Evolutionary conservation across 164 flowering plant genomes (phyloP).

Genomic region (Vitis amurensis): DNA sequence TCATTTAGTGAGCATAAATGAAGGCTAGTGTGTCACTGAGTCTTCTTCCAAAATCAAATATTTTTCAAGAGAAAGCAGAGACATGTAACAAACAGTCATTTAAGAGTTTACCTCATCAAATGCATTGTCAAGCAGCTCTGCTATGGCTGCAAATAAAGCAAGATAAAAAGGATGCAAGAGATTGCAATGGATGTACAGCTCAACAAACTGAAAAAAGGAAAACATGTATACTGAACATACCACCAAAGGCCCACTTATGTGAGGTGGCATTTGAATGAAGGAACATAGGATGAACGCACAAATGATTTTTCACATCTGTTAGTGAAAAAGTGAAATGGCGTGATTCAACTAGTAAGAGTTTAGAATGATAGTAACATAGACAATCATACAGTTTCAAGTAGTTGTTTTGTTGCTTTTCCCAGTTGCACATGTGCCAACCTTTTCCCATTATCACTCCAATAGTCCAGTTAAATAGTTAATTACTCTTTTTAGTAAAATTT

Average conservation of each 20-base stretch:
- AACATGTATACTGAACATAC: neutral
- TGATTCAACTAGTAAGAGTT: neutral
- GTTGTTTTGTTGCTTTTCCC: too few relatives aligned
- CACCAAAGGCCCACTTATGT: conserved; percentile 4
- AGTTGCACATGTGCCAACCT: too few relatives aligned
- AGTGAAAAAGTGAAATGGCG: neutral
- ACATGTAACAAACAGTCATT: neutral
- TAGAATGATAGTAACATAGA: neutral
- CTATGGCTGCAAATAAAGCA: neutral
- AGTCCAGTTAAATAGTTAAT: too few relatives aligned
- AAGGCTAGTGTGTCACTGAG: neutral
- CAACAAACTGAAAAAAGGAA: neutral
- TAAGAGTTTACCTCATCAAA: conserved; percentile 1
- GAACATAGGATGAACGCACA: conserved; percentile 15
- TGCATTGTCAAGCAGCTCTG: conserved; percentile 3
- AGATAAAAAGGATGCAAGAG: neutral
- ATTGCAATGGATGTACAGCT: neutral
- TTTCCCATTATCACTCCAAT: too few relatives aligned
- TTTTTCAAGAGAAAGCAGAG: neutral
- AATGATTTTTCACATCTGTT: conserved; percentile 2
- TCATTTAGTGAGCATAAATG: neutral
- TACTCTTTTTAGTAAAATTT: too few relatives aligned
- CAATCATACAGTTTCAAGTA: too few relatives aligned
- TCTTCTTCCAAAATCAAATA: too few relatives aligned
- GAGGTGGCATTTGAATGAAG: conserved; percentile 5